Evolutionary conservation across 2,329 filamentous ascomycete genomes (phyloP).

Genomic region (Bimuria novae-zelandiae): DNA sequence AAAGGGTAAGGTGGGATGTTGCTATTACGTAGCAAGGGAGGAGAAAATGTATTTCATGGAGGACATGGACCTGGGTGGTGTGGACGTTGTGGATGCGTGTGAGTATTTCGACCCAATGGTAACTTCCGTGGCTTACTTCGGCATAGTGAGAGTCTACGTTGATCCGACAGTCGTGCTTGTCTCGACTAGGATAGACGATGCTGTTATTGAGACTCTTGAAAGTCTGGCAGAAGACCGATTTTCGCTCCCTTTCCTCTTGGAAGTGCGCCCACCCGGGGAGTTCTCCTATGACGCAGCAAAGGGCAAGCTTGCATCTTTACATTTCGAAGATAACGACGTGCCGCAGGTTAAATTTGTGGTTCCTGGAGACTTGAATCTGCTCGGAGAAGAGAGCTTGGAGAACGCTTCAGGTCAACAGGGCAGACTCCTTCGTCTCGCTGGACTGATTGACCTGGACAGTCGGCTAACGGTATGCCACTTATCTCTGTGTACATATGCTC

Average conservation of each 20-base stretch:
- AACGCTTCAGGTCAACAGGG: constrained; percentile 63
- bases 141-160: constrained; percentile 63
- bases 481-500: neutral
- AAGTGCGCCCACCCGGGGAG: constrained; percentile 71
- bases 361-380: constrained; percentile 57
- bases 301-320: constrained; percentile 66
- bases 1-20: constrained; percentile 76
- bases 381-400: constrained; percentile 45
- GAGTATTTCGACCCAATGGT: constrained; percentile 19
- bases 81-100: constrained; percentile 61
- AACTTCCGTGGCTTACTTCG: constrained; percentile 14
- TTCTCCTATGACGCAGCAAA: constrained; percentile 72
- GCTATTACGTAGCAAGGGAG: constrained; percentile 75
- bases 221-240: constrained; percentile 51
- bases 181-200: constrained; percentile 60
- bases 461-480: constrained; percentile 61
- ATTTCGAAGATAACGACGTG: constrained; percentile 55
- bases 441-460: constrained; percentile 75
- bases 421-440: constrained; percentile 69
- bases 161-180: constrained; percentile 65
- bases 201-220: constrained; percentile 51
- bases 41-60: constrained; percentile 76
- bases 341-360: constrained; percentile 63
- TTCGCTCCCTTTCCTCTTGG: constrained; percentile 64
- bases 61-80: constrained; percentile 71